Evolutionary conservation across 345 rosid species (phyloP), one percentile per base, ranked within the genome.

Genomic region (Corchorus capsularis): DNA sequence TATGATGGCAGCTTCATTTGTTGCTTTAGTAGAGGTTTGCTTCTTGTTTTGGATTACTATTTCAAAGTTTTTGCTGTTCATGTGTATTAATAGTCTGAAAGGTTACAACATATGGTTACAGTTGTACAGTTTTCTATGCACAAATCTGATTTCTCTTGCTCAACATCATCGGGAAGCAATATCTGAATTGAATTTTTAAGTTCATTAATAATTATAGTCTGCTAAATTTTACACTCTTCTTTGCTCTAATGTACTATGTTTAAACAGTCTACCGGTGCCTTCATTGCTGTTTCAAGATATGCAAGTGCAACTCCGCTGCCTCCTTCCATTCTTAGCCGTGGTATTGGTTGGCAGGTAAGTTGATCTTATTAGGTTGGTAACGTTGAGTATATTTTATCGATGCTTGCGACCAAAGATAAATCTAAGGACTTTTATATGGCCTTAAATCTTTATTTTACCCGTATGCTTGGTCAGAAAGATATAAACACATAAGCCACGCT

Each of bases 281-380:
- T 92, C 88, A 82, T 92, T 78, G 93, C 91, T 57, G 92, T 92
- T 14, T 85, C 99, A 6, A 90, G 97, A 77, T 95, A 86, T 79
- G 96, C 99, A 59, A 89, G 97, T 72, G 97, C 99, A 61, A 95
- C 99, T 35, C 99, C 98, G 5, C 55, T 94, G 37, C 98, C 98
- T 27, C 98, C 99, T 78, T 93, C 99, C 57, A 82, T 95, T 73
- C 90, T 95, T 50, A 95, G 98, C 88, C 98, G 97, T 4, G 99
- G 99, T 22, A 85, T 95, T 72, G 97, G 99, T 82, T 95, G 99
- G 99, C 99, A 95, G 98, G 99, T 95, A 87, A 68, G 8, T 53
- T 19, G 39, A 43, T 69, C 69, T 74, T 49, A 55, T 39, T 39
- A 39, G 4, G 43, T 60, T 66, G 15, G 5, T 72, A 72, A 59